These are phyloP conservation scores for Cutaneotrichosporon cyanovorans DNA, from an alignment of 1,284 basidiomycete species.

Conservation along the genomic window DNA sequence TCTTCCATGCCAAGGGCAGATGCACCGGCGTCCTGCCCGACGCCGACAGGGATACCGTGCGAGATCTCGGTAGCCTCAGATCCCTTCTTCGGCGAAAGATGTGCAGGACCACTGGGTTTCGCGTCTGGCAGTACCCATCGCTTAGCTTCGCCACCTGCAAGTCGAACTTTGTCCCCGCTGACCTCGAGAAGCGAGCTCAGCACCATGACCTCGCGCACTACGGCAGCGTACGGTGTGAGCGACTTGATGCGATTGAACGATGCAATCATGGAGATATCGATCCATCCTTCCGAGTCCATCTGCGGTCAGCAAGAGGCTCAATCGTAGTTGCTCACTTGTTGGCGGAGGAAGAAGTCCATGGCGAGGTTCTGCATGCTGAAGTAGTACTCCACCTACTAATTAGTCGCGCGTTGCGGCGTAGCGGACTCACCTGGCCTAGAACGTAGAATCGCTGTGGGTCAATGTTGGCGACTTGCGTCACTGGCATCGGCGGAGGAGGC, in stretches of 20 bases:
- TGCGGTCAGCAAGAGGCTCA: constrained; percentile 37
- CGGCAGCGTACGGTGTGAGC: constrained; percentile 58
- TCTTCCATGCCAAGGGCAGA: constrained; percentile 14
- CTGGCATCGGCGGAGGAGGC: constrained; percentile 54
- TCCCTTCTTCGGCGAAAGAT: constrained; percentile 13
- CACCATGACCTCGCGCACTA: constrained; percentile 64
- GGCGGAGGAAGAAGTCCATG: constrained; percentile 70
- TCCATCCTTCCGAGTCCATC: constrained; percentile 89
- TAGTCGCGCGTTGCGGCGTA: background rate
- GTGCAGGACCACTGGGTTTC: constrained; percentile 12
- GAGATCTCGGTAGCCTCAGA: constrained; percentile 16
- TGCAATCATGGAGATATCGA: constrained; percentile 67
- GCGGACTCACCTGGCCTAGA: constrained; percentile 52
- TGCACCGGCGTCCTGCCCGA: background rate
- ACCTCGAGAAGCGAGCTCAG: constrained; percentile 67
- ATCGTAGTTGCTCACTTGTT: constrained; percentile 52
- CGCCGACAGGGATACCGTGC: constrained; percentile 13
- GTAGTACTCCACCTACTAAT: constrained; percentile 74
- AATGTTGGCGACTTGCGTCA: constrained; percentile 52
- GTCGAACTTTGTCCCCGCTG: constrained; percentile 57
- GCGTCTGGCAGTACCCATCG: constrained; percentile 68
- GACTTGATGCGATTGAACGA: constrained; percentile 76
- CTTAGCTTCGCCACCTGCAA: constrained; percentile 55
- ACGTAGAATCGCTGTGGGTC: constrained; percentile 61
- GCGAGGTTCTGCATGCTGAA: constrained; percentile 77